These are phyloP conservation scores for Fusarium nisikadoi DNA, from an alignment of 2,329 filamentous ascomycete genomes.

Conservation along the genomic window DNA sequence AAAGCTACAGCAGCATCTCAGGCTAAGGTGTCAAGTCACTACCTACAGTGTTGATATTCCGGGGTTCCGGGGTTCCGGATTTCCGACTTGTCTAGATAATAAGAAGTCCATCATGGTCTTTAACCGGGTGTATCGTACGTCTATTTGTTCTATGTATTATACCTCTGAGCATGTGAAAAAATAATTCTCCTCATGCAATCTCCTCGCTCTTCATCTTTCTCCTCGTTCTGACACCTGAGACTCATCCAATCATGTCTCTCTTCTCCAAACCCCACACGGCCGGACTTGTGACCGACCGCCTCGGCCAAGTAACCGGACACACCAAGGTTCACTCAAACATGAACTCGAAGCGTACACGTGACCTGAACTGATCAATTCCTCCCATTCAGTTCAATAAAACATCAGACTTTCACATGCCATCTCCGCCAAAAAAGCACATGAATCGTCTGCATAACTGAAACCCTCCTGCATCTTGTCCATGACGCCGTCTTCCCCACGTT, in stretches of 20 bases:
- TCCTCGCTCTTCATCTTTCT: slow-evolving; percentile 9
- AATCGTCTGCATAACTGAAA: slow-evolving; percentile 23
- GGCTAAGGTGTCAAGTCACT: not conserved
- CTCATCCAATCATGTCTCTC: slow-evolving; percentile 16
- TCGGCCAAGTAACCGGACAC: slow-evolving; percentile 33
- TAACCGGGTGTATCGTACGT: not conserved
- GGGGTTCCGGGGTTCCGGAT: slow-evolving; percentile 21
- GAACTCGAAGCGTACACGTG: slow-evolving; percentile 14
- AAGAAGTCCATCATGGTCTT: not conserved
- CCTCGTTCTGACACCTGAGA: not conserved
- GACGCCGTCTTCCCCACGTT: slow-evolving; percentile 31
- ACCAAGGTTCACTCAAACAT: not conserved
- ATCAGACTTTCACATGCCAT: slow-evolving; percentile 29
- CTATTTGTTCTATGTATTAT: not conserved
- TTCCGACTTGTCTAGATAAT: not conserved
- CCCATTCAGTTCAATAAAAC: not conserved
- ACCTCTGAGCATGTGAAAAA: slow-evolving; percentile 30
- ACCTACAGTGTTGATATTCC: slow-evolving; percentile 6
- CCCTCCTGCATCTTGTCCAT: not conserved
- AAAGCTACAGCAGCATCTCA: not conserved
- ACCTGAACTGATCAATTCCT: not conserved
- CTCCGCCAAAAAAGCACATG: slow-evolving; percentile 10
- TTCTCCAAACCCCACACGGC: slow-evolving; percentile 33
- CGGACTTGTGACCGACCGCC: slow-evolving; percentile 37
- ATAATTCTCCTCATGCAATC: slow-evolving; percentile 2